Evolutionary conservation across 2,329 filamentous ascomycete genomes (phyloP), one percentile per base, ranked within the genome.

Genomic region (Knufia petricola): DNA sequence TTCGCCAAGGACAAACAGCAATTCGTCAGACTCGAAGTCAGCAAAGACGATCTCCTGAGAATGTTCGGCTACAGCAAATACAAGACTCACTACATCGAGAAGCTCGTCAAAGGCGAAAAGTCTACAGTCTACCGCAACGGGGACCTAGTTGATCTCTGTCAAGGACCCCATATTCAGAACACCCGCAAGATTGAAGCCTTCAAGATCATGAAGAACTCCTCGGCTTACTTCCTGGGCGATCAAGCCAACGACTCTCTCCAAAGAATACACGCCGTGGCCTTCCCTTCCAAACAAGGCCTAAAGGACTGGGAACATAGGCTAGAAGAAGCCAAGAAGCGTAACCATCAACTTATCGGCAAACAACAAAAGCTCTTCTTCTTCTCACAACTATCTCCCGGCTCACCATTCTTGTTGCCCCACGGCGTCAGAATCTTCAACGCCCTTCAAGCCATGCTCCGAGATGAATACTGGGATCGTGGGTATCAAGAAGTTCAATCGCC

Each of bases 21-120:
- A 45, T 96, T 96, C 64, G 85, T 95, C 73, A 82, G 92, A 51
- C 73, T 96, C 41, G 84, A 84, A 55, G 78, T 95, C 63, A 85
- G 85, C 56, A 96, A 96, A 70, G 85, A 90, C 48, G 83, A 96
- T 58, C 76, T 96, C 44, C 78, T 92, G 46, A 87, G 95, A 65
- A 95, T 96, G 86, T 96, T 96, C 74, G 80, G 82, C 60, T 94
- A 94, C 76, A 95, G 94, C 77, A 92, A 92, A 66, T 96, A 95
- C 75, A 96, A 98, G 78, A 82, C 94, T 65, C 86, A 95, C 67
- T 94, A 96, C 67, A 96, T 98, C 71, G 84, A 87, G 60, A 85
- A 88, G 72, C 88, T 94, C 68, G 86, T 96, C 52, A 75, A 82
- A 32, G 88, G 87, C 59, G 89, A 87, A 49, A 87, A 78, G 64